Evolutionary conservation across 805 yeast species (phyloP).

Genomic region (Grigorovia transvaalensis): DNA sequence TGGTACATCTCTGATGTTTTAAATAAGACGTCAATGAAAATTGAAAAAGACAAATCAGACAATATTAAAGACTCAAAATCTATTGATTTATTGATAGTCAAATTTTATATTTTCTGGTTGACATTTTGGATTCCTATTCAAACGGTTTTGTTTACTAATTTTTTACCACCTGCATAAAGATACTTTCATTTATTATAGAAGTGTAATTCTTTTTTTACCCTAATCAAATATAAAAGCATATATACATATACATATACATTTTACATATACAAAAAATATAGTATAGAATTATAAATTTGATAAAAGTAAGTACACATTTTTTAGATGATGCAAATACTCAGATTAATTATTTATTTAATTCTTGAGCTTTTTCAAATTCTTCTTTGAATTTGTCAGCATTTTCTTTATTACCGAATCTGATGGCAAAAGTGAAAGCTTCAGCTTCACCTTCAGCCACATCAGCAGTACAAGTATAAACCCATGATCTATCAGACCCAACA

Average conservation of each 20-base stretch:
- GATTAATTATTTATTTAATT: slow-evolving; percentile 40
- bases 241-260: not conserved
- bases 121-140: slow-evolving; percentile 59
- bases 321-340: not conserved
- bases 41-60: slow-evolving; percentile 6
- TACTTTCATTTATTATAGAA: not conserved
- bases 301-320: not conserved
- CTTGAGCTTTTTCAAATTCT: slow-evolving; percentile 79
- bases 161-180: slow-evolving; percentile 80
- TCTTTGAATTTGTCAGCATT: slow-evolving; percentile 94
- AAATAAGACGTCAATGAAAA: slow-evolving; percentile 8
- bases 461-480: slow-evolving; percentile 94
- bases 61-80: slow-evolving; percentile 4
- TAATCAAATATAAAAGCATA: not conserved
- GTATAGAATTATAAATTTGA: not conserved
- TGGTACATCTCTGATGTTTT: slow-evolving; percentile 53
- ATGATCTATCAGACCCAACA: slow-evolving; percentile 94
- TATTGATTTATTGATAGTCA: slow-evolving; percentile 22
- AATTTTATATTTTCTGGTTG: slow-evolving; percentile 37
- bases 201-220: not conserved
- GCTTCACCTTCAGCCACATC: slow-evolving; percentile 94
- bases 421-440: slow-evolving; percentile 93
- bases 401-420: slow-evolving; percentile 85
- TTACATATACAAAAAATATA: not conserved
- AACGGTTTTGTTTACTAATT: slow-evolving; percentile 65